Base-by-base conservation (phyloP, 495 filamentous ascomycete species). In the Talaromyces adpressus region DNA sequence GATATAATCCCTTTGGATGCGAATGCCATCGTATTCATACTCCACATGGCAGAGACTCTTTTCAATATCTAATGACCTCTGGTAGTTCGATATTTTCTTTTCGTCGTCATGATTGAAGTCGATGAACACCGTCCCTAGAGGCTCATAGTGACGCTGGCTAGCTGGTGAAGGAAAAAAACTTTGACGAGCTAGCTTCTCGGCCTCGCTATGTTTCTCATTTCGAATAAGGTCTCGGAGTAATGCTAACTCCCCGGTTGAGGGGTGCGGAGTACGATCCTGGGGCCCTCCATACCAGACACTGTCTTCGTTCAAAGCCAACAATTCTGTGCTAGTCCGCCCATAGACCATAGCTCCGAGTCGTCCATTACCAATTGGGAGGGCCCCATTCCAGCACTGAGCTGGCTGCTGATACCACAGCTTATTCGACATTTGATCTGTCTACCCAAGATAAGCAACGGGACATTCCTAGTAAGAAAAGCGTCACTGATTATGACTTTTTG, bases 271-370 rank as follows among this genome's bases (percentile, higher is more conserved):
- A 20, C 82, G 74, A 62, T 82, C 69, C 66, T 80, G 76, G 23
- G 72, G 72, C 14, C 72, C 75, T 39, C 82, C 82, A 66, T 77
- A 81, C 82, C 80, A 84, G 9, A 84, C 69, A 6, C 80, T 80
- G 63, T 84, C 78, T 61, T 85, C 82, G 60, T 83, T 85, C 25
- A 85, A 66, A 9, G 72, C 69, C n/a, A 84, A 62, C 62, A 79
- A 68, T 62, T 84, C 82, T 7, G 72, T 75, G 20, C 70, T 68
- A 34, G 74, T 73, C 56, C 72, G 69, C 29, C 81, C 83, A 64
- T 76, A 79, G 30, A 85, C 69, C 69, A 80, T 75, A 30, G 77
- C 81, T 5, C 81, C 83, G 9, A 85, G 70, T 30, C 82, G 72
- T 32, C 82, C 81, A 69, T 84, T 85, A 8, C 82, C 81, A 56